Base-by-base conservation (phyloP, 2,329 filamentous ascomycete genomes). In the Colletotrichum sp. region DNA sequence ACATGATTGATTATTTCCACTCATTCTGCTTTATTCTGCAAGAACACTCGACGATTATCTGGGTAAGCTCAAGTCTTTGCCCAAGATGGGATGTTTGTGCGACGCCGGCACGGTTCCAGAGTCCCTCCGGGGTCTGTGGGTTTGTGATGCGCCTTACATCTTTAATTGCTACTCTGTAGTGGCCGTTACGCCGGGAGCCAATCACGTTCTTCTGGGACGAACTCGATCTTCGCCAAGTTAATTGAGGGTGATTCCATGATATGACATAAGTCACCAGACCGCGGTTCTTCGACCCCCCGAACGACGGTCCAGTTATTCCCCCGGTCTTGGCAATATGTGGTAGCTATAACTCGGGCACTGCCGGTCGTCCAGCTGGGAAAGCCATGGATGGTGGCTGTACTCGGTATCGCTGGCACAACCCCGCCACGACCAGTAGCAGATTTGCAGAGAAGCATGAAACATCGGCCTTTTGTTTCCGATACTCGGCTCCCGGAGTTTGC, bases 81-180 rank as follows among this genome's bases (percentile, higher is more conserved):
- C 58, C 66, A 34, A 75, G 69, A 38, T 64, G 63, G 73, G 73
- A 73, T 75, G 73, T 38, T 73, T 65, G 58, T 75, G 73, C 69
- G 73, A 75, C 73, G 69, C 65, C 73, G 73, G 73, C 73, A 73
- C 64, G 34, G 73, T 75, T 75, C 65, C 73, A 66, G 63, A 59
- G 30, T 59, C 34, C 63, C 63, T 34, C 73, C 73, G 73, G 48
- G 63, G 69, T 75, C 73, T 69, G 73, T 75, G 73, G 63, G 73
- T 59, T 36, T 36, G 48, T 34, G 62, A 63, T 63, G 55, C 62
- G 62, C 63, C 38, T 14, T 48, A 52, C 43, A 38, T 61, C 16
- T 14, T 21, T 9, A 28, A 24, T 30, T 56, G 38, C 32, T 4
- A 68, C 38, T n/a, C n/a, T 43, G n/a, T 52, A 52, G n/a, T 52